Percentiles rank a stretch among this genome's conserved stretches.
Conservation (phyloP, 1,139 yeast species). For the Wickerhamomyces sp. region DNA sequence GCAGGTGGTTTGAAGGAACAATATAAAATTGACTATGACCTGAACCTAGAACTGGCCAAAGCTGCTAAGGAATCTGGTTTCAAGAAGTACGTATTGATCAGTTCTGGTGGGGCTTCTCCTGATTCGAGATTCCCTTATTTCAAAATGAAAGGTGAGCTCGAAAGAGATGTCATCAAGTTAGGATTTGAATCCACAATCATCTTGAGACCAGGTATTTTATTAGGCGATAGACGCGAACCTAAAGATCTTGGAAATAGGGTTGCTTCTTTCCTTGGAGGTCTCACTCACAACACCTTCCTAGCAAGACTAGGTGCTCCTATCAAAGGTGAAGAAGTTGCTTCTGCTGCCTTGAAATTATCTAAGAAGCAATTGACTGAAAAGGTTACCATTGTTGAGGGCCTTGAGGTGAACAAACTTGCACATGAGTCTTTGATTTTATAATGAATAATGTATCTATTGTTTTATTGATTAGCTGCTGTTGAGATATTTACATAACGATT, state of each 20-base stretch:
- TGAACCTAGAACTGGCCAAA: constrained; percentile 59
- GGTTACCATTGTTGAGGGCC: constrained; percentile 15
- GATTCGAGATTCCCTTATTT: constrained; percentile 53
- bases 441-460: no score
- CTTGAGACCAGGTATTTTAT: constrained; percentile 62
- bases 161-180: constrained; percentile 51
- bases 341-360: constrained; percentile 19
- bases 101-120: constrained; percentile 54
- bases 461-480: no score
- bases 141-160: constrained; percentile 61
- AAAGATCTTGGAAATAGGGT: constrained; percentile 29
- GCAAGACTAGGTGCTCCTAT: constrained; percentile 14
- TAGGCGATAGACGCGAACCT: constrained; percentile 52
- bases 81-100: constrained; percentile 58
- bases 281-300: constrained; percentile 10
- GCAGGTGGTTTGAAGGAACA: constrained; percentile 72
- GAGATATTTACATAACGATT: no score
- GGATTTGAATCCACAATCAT: constrained; percentile 65
- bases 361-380: constrained; percentile 8
- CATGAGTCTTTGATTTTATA: not conserved
- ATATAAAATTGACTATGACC: constrained; percentile 63
- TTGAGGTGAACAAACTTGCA: constrained; percentile 13
- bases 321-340: constrained; percentile 22
- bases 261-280: constrained; percentile 3
- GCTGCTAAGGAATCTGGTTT: constrained; percentile 67